Conservation (phyloP, 1,284 basidiomycete genomes). For the Exsudoporus floridanus region DNA sequence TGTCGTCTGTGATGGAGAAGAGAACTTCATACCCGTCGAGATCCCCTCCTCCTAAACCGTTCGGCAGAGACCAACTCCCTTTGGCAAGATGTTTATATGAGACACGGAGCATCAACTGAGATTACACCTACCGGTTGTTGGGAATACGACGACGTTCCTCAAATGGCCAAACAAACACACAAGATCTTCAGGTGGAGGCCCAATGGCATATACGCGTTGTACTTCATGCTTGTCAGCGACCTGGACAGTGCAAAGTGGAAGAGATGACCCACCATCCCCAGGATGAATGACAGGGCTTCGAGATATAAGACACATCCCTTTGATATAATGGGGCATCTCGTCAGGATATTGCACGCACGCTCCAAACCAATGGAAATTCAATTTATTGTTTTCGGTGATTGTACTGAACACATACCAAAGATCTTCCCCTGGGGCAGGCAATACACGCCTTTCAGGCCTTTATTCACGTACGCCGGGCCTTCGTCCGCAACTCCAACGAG, state of each 20-base stretch:
- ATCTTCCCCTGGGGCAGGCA: conserved; percentile 54
- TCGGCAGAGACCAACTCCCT: conserved; percentile 66
- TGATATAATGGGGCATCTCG: conserved; percentile 48
- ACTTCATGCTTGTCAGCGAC: conserved; percentile 40
- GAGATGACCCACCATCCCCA: conserved; percentile 55
- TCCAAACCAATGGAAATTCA: conserved; percentile 38
- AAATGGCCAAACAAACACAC: conserved; percentile 61
- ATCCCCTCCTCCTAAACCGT: conserved; percentile 70
- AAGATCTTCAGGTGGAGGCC: conserved; percentile 58
- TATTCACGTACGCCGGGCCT: conserved; percentile 55
- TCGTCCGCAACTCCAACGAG: conserved; percentile 81
- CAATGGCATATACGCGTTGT: conserved; percentile 69
- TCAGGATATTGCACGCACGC: conserved; percentile 57
- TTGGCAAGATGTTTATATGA: background rate
- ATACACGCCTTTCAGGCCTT: conserved; percentile 52
- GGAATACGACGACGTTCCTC: conserved; percentile 72
- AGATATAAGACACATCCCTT: conserved; percentile 60
- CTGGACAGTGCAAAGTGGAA: background rate
- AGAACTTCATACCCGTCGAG: conserved; percentile 58
- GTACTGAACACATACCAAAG: conserved; percentile 49
- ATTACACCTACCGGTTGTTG: conserved; percentile 55
- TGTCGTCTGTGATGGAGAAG: conserved; percentile 16
- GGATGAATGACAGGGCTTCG: conserved; percentile 70
- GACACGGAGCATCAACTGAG: background rate
- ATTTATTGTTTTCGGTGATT: conserved; percentile 7